phyloP scores from a whole-genome alignment of 2,329 filamentous ascomycete genomes.

The Fusarium haematococcum region DNA sequence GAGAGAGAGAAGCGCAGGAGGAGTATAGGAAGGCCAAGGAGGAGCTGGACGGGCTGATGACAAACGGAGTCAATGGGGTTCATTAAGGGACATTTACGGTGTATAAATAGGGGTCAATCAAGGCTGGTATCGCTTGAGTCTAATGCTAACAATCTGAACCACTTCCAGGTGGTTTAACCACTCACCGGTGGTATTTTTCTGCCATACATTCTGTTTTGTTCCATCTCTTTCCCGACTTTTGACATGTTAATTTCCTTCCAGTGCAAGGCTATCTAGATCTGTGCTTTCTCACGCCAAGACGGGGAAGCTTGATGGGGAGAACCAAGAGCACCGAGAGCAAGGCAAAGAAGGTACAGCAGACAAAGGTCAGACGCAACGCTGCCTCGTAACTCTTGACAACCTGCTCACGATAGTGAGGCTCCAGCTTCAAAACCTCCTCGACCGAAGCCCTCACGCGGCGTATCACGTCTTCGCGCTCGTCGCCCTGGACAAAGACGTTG shows the following conservation, averaged over 20 bases:
- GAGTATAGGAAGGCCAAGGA: conserved; percentile 80
- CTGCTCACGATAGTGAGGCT: conserved; percentile 61
- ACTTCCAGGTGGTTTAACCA: background rate
- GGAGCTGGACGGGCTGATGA: conserved; percentile 75
- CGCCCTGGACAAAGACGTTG: conserved; percentile 66
- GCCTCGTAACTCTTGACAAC: conserved; percentile 67
- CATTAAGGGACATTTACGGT: conserved; percentile 46
- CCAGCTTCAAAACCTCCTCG: conserved; percentile 61
- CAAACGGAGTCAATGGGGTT: conserved; percentile 51
- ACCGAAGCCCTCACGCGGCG: conserved; percentile 65
- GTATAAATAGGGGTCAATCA: conserved; percentile 38
- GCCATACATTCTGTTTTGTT: background rate
- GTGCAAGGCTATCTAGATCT: background rate
- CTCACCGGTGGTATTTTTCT: conserved; percentile 4
- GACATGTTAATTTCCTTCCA: background rate
- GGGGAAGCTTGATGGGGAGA: conserved; percentile 65
- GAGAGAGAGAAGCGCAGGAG: conserved; percentile 93
- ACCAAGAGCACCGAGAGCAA: conserved; percentile 61
- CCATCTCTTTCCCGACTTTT: conserved; percentile 4
- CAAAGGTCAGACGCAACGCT: conserved; percentile 61
- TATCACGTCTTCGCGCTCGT: conserved; percentile 68
- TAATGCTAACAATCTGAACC: conserved; percentile 35
- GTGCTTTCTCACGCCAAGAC: conserved; percentile 58
- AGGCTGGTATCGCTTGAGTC: conserved; percentile 26
- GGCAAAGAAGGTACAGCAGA: conserved; percentile 59